Evolutionary conservation across 768 basidiomycete species (phyloP).

Genomic region (Collybiopsis confluens): DNA sequence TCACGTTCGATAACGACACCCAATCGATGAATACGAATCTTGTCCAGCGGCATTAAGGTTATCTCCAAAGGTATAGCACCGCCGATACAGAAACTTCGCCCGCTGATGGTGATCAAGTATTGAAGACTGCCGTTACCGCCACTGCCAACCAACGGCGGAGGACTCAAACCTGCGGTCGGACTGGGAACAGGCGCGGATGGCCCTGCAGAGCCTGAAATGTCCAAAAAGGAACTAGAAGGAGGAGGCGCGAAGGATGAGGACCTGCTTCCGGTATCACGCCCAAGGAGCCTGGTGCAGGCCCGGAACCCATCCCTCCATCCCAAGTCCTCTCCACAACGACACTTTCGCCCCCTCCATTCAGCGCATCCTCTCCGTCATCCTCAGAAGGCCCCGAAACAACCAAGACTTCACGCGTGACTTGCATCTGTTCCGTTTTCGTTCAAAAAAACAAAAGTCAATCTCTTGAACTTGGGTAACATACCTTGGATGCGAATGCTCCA

Average conservation of each 20-base stretch:
- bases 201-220: not conserved
- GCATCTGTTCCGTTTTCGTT: slow-evolving; percentile 34
- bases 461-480: slow-evolving; percentile 41
- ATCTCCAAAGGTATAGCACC: slow-evolving; percentile 76
- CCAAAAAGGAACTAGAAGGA: not conserved
- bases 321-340: slow-evolving; percentile 85
- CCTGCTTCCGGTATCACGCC: too few species aligned
- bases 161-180: not conserved
- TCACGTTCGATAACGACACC: slow-evolving; percentile 77
- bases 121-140: slow-evolving; percentile 42
- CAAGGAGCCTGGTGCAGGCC: not conserved
- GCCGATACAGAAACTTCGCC: slow-evolving; percentile 78
- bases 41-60: slow-evolving; percentile 77
- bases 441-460: not conserved
- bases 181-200: not conserved
- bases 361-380: slow-evolving; percentile 77
- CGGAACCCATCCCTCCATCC: slow-evolving; percentile 42
- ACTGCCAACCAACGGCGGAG: slow-evolving; percentile 24
- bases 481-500: slow-evolving; percentile 50
- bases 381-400: slow-evolving; percentile 76
- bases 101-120: slow-evolving; percentile 72
- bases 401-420: slow-evolving; percentile 64
- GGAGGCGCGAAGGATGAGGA: not conserved
- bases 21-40: slow-evolving; percentile 76
- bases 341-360: slow-evolving; percentile 82